phyloP scores from a whole-genome alignment of 768 basidiomycete species.

The Rhizopogon roseolus region DNA sequence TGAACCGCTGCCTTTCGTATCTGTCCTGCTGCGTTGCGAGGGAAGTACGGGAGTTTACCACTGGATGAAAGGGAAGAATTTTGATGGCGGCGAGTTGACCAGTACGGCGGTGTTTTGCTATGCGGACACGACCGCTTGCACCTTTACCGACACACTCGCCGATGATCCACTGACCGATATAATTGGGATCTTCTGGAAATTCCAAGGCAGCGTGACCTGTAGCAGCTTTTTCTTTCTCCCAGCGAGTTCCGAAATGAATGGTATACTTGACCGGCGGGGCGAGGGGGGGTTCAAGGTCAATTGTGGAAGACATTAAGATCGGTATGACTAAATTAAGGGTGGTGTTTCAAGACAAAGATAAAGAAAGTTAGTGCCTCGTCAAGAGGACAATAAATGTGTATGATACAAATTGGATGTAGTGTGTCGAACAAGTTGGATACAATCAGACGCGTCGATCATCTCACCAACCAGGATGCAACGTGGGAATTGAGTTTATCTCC shows the following conservation, averaged over 20 bases:
- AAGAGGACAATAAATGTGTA: not conserved
- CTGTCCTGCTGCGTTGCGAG: conserved; percentile 63
- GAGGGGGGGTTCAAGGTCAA: conserved; percentile 53
- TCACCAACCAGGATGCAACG: not conserved
- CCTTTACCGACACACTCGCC: conserved; percentile 95
- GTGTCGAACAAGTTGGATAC: too few species aligned
- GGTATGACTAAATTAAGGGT: not conserved
- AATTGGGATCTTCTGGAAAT: conserved; percentile 77
- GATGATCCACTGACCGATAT: conserved; percentile 88
- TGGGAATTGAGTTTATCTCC: not conserved
- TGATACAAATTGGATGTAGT: not conserved
- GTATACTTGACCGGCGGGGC: conserved; percentile 70
- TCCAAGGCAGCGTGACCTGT: conserved; percentile 74
- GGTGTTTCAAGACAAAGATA: conserved; percentile 2
- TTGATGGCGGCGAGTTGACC: conserved; percentile 94
- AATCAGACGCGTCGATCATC: not conserved
- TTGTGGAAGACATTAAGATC: conserved; percentile 21
- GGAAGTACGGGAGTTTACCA: conserved; percentile 69
- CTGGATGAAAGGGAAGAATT: conserved; percentile 82
- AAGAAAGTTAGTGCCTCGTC: conserved; percentile 9
- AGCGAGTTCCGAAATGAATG: conserved; percentile 72
- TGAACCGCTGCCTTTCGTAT: conserved; percentile 76
- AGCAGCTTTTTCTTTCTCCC: conserved; percentile 84
- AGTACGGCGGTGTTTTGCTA: conserved; percentile 81
- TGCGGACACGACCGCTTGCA: conserved; percentile 90